phyloP scores from a whole-genome alignment of 2,329 filamentous ascomycete genomes.

The Cladophialophora psammophila region DNA sequence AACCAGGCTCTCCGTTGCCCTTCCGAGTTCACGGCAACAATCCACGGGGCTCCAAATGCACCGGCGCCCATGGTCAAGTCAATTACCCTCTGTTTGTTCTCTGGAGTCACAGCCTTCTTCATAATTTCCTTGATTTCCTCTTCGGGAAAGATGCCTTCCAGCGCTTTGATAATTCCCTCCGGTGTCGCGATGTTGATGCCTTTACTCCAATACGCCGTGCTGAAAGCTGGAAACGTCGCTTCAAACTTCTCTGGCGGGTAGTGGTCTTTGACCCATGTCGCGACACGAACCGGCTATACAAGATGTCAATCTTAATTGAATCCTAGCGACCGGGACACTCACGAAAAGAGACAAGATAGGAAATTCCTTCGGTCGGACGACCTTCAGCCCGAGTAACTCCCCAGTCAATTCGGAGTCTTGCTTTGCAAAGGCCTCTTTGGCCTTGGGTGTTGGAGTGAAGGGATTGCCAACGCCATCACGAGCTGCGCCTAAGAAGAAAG shows the following conservation, averaged over 20 bases:
- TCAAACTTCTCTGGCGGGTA: slow-evolving; percentile 36
- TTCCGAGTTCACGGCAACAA: slow-evolving; percentile 30
- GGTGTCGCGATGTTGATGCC: slow-evolving; percentile 35
- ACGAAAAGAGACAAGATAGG: slow-evolving; percentile 36
- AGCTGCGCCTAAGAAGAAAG: slow-evolving; percentile 32
- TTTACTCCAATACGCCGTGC: slow-evolving; percentile 33
- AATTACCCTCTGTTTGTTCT: slow-evolving; percentile 33
- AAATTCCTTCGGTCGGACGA: slow-evolving; percentile 28
- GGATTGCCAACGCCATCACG: slow-evolving; percentile 30
- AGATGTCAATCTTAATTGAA: not conserved
- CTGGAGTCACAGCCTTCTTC: slow-evolving; percentile 29
- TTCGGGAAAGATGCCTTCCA: slow-evolving; percentile 31
- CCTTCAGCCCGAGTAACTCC: slow-evolving; percentile 28
- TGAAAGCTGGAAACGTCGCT: slow-evolving; percentile 32
- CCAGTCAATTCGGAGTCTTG: slow-evolving; percentile 31
- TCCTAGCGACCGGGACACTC: slow-evolving; percentile 9
- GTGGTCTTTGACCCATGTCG: slow-evolving; percentile 36
- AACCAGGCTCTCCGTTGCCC: slow-evolving; percentile 33
- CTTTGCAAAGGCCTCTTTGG: slow-evolving; percentile 27
- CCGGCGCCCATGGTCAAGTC: slow-evolving; percentile 32
- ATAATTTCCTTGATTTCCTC: slow-evolving; percentile 36
- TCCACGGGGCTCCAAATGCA: slow-evolving; percentile 35
- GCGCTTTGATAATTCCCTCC: slow-evolving; percentile 29
- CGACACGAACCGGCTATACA: slow-evolving; percentile 32
- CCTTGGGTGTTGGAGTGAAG: slow-evolving; percentile 26